phyloP scores from a whole-genome alignment of 371 early-diverging fungal genomes.

The Circinella minor region DNA sequence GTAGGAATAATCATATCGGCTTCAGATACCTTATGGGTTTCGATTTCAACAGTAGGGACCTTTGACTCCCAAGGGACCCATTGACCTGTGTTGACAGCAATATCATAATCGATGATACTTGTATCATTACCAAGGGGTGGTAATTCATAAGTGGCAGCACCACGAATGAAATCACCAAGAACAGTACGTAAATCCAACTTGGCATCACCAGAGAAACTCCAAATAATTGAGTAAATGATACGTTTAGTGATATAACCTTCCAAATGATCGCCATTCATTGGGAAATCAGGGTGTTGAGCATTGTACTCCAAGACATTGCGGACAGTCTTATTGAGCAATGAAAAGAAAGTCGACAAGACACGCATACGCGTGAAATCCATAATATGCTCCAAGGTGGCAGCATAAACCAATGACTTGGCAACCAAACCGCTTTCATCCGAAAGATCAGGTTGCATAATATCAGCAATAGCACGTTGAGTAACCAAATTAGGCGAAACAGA shows the following conservation, averaged over 20 bases:
- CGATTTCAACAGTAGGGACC: conserved; percentile 96
- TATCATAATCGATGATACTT: conserved; percentile 93
- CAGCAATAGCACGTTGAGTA: conserved; percentile 80
- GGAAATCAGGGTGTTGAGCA: conserved; percentile 90
- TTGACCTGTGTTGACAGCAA: conserved; percentile 75
- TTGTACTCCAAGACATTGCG: conserved; percentile 90
- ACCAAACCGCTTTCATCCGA: conserved; percentile 77
- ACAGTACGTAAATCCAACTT: conserved; percentile 75
- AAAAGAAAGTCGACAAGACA: conserved; percentile 87
- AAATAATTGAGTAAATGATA: conserved; percentile 83
- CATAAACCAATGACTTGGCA: conserved; percentile 72
- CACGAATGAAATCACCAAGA: conserved; percentile 85
- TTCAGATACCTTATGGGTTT: conserved; percentile 91
- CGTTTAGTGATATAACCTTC: conserved; percentile 84
- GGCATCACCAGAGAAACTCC: conserved; percentile 96
- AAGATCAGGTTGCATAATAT: conserved; percentile 75
- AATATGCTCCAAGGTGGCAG: conserved; percentile 83
- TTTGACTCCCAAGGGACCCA: conserved; percentile 92
- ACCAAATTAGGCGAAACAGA: conserved; percentile 65
- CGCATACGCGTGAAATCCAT: conserved; percentile 97
- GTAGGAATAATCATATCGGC: conserved; percentile 98
- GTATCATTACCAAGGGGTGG: conserved; percentile 64
- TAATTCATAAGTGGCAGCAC: conserved; percentile 81
- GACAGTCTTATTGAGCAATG: conserved; percentile 88
- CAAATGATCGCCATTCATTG: conserved; percentile 78